Base-by-base conservation (phyloP, 176 grass and related monocot genomes). In the Eremochloa ophiuroides region DNA sequence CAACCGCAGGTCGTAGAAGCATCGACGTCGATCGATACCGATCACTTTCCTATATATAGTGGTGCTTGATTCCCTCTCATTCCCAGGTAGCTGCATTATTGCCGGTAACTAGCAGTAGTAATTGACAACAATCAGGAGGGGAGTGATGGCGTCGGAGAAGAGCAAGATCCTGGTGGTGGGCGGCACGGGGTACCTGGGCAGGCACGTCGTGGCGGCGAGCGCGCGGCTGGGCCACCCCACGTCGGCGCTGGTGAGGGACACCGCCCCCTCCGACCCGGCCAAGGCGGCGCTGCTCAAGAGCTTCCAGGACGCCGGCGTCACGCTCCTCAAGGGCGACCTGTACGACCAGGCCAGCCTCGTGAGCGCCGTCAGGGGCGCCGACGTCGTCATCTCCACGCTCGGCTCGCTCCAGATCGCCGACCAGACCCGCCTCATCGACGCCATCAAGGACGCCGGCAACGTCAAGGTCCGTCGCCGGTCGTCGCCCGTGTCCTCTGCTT, bases 381-480 rank as follows among this genome's bases (percentile, higher is more conserved):
- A 94, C 83, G 76, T 94, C 17, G 86, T 91, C 66, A 85, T 94
- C 76, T 94, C 92, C 13, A 82, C 86, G 0, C 12, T 94, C 10
- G 80, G 92, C 0, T 5, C 16, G 23, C 1, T 14, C 11, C 89
- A 94, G 77, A 3, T 87, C 44, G 66, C 86, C 25, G 89, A 91
- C 50, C 89, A 94, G 79, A 87, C 80, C 10, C 78, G 43, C 61
- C 90, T 94, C 66, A 67, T 94, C 30, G 83, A 41, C 3, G 86
- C 89, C 59, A 91, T 94, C 76, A 94, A 89, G 76, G 92, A 94
- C 63, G 84, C 83, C 22, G 92, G 89, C 26, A 86, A 78, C 72
- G 55, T 90, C 44, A 90, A 93, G 50, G 91, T n/a, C n/a, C n/a
- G n/a, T n/a, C n/a, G n/a, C n/a, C n/a, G n/a, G n/a, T n/a, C n/a